Evolutionary conservation across 164 flowering plant genomes (phyloP).

Genomic region (Vitis labrusca): DNA sequence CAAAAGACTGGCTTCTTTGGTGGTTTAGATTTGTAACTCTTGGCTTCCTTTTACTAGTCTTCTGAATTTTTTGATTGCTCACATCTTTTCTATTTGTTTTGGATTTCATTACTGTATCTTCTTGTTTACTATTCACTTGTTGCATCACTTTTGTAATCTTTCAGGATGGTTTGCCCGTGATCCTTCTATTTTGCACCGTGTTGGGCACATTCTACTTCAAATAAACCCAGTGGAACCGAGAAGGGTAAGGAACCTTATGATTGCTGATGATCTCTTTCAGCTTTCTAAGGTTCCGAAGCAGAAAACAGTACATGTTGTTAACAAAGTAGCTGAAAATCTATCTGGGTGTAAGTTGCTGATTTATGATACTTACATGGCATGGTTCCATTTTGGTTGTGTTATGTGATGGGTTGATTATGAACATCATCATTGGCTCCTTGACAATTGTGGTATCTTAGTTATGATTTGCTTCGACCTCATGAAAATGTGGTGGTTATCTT

Average conservation of each 20-base stretch:
- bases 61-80: too few species aligned
- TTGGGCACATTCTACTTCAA: constrained; percentile 75
- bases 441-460: too few species aligned
- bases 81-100: neutral
- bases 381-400: too few species aligned
- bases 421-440: too few species aligned
- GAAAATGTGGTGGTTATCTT: neutral
- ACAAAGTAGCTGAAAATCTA: constrained; percentile 57
- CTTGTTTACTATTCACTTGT: neutral
- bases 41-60: too few species aligned
- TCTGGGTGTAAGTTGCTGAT: constrained; percentile 80
- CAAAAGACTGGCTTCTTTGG: too few species aligned
- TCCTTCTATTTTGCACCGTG: constrained; percentile 68
- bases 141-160: neutral
- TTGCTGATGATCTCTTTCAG: constrained; percentile 94
- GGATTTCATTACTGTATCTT: neutral
- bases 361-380: neutral
- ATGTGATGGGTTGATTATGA: neutral
- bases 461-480: neutral
- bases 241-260: constrained; percentile 60
- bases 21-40: too few species aligned
- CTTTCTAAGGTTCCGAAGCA: constrained; percentile 71
- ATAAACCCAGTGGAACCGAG: constrained; percentile 46
- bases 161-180: constrained; percentile 94
- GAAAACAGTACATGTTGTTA: constrained; percentile 56